These are phyloP conservation scores for Chytriomyces confervae DNA, from an alignment of 192 early-diverging fungal species.

Conservation along the genomic window DNA sequence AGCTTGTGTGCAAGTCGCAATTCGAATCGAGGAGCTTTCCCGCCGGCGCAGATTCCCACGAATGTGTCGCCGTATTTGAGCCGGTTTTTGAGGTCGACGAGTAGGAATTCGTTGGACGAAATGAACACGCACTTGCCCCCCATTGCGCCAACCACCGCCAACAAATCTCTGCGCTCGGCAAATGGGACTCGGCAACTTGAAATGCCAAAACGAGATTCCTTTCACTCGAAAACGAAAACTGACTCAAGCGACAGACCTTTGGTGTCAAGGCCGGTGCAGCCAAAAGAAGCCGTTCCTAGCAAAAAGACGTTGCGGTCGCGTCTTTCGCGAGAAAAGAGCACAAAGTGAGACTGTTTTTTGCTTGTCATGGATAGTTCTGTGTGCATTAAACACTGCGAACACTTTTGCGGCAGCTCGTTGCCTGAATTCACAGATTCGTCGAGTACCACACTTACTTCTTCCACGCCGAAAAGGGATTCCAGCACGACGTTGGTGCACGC, in stretches of 20 bases:
- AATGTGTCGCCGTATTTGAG: constrained; percentile 12
- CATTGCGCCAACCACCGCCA: not conserved
- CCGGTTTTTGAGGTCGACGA: not conserved
- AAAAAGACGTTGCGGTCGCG: not conserved
- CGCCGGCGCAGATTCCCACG: not conserved
- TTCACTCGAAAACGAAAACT: too few species aligned
- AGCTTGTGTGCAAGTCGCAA: constrained; percentile 2
- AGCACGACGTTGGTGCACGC: not conserved
- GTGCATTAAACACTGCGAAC: too few species aligned
- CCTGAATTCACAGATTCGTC: too few species aligned
- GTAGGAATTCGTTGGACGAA: constrained; percentile 4
- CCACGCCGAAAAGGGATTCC: too few species aligned
- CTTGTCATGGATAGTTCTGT: too few species aligned
- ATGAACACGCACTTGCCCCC: not conserved
- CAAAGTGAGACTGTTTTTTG: too few species aligned
- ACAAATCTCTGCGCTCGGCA: not conserved
- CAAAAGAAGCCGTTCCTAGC: constrained; percentile 1
- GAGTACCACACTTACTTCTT: too few species aligned
- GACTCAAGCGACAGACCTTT: not conserved
- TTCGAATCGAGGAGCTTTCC: not conserved
- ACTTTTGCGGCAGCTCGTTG: too few species aligned
- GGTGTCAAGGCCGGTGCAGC: not conserved
- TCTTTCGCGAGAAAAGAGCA: too few species aligned
- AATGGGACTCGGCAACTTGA: not conserved
- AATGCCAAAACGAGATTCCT: not conserved